Conservation (phyloP, 1,139 yeast species). For the Spathaspora jeffriesii region DNA sequence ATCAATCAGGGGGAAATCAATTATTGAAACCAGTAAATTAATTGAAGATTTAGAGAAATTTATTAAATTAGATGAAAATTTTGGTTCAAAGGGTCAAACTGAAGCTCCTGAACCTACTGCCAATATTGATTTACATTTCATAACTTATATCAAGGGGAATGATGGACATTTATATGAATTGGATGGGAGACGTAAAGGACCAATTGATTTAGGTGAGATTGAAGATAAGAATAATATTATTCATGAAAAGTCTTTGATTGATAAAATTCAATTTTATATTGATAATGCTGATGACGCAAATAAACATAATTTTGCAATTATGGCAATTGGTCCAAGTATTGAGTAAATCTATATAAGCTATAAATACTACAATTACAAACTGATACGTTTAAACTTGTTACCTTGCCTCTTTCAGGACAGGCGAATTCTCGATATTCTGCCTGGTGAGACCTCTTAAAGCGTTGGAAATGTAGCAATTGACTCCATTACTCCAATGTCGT, state of each 20-base stretch:
- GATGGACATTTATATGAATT: slow-evolving; percentile 73
- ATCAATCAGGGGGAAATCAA: slow-evolving; percentile 22
- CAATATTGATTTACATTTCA: slow-evolving; percentile 73
- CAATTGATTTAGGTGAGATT: slow-evolving; percentile 60
- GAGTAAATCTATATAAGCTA: slow-evolving; percentile 22
- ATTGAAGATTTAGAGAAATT: slow-evolving; percentile 55
- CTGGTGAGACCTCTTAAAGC: too few species aligned
- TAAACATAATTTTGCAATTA: slow-evolving; percentile 62
- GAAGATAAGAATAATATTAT: slow-evolving; percentile 42
- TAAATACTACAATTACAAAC: not conserved
- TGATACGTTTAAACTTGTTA: too few species aligned
- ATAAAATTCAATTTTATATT: slow-evolving; percentile 67
- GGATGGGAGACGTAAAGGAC: slow-evolving; percentile 87
- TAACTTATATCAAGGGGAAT: slow-evolving; percentile 64
- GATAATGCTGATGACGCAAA: slow-evolving; percentile 59
- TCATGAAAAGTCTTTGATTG: slow-evolving; percentile 48
- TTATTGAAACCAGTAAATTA: slow-evolving; percentile 40
- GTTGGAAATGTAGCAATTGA: too few species aligned
- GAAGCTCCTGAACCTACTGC: slow-evolving; percentile 74
- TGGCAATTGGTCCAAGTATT: slow-evolving; percentile 63
- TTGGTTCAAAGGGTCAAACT: slow-evolving; percentile 73
- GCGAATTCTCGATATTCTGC: too few species aligned
- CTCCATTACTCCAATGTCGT: too few species aligned
- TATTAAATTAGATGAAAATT: slow-evolving; percentile 52
- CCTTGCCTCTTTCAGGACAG: too few species aligned